phyloP scores from a whole-genome alignment of 768 basidiomycete species.

The Termitomyces sp. region DNA sequence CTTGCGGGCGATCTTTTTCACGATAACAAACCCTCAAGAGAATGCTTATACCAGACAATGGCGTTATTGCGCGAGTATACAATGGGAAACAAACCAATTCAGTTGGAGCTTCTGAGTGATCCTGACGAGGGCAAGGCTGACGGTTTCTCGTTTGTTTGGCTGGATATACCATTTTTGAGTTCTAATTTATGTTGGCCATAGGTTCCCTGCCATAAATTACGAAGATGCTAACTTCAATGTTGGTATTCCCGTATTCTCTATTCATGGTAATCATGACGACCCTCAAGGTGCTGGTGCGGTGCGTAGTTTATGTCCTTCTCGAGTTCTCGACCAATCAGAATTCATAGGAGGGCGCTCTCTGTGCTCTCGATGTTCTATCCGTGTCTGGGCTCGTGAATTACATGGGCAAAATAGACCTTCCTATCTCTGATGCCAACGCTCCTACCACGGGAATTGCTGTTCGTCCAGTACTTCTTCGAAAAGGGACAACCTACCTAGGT shows the following conservation, averaged over 20 bases:
- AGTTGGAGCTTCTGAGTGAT: constrained; percentile 88
- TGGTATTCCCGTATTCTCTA: constrained; percentile 95
- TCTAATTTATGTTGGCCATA: constrained; percentile 22
- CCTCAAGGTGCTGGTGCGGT: constrained; percentile 94
- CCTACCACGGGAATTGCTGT: constrained; percentile 75
- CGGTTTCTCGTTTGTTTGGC: constrained; percentile 66
- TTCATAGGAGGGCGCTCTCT: constrained; percentile 87
- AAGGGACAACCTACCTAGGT: constrained; percentile 83
- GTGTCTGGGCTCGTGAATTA: constrained; percentile 94
- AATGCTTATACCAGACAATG: constrained; percentile 84
- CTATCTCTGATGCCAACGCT: constrained; percentile 62
- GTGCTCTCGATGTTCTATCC: constrained; percentile 91
- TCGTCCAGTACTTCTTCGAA: constrained; percentile 83
- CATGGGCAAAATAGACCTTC: constrained; percentile 94
- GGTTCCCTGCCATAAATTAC: constrained; percentile 95
- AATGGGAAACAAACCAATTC: constrained; percentile 81
- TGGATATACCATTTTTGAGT: background rate
- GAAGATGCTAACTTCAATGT: constrained; percentile 96
- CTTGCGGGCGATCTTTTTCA: constrained; percentile 97
- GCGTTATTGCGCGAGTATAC: constrained; percentile 89
- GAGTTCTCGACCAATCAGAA: background rate
- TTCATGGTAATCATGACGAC: constrained; percentile 99
- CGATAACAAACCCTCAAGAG: constrained; percentile 92
- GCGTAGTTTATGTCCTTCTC: constrained; percentile 20
- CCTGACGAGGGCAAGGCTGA: constrained; percentile 85